These are phyloP conservation scores for Saturnispora kantuleensis DNA, from an alignment of 805 yeast species.

Conservation along the genomic window DNA sequence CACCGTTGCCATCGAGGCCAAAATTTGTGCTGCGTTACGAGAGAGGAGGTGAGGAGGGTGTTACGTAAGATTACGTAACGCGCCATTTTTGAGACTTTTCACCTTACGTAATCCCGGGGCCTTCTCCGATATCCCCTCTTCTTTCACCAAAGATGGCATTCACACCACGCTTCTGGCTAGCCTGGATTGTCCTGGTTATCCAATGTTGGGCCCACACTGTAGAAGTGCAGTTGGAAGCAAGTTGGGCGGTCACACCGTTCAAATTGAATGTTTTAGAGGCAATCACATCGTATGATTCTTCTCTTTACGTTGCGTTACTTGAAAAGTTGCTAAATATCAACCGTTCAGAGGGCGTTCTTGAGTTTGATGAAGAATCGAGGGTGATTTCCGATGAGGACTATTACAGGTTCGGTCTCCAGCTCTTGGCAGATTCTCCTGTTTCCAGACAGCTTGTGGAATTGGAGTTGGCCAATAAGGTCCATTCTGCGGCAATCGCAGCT, in stretches of 20 bases:
- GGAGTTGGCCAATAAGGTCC: slow-evolving; percentile 36
- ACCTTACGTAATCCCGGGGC: too few species aligned
- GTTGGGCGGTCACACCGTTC: slow-evolving; percentile 35
- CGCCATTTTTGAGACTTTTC: too few species aligned
- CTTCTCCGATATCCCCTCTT: not conserved
- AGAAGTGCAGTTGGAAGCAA: slow-evolving; percentile 27
- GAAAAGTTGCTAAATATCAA: slow-evolving; percentile 21
- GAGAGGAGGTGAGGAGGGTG: too few species aligned
- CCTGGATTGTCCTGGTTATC: not conserved
- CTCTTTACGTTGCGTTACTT: slow-evolving; percentile 29
- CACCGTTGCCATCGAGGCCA: too few species aligned
- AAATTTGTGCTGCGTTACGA: too few species aligned
- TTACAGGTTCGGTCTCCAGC: slow-evolving; percentile 16
- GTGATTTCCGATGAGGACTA: slow-evolving; percentile 20
- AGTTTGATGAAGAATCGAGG: slow-evolving; percentile 13
- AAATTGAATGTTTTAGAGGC: slow-evolving; percentile 34
- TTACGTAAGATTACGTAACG: too few species aligned
- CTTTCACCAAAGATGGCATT: not conserved
- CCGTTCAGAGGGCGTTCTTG: slow-evolving; percentile 13
- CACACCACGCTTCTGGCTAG: not conserved
- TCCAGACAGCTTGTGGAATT: slow-evolving; percentile 27
- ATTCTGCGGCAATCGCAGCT: slow-evolving; percentile 55
- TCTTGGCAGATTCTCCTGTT: slow-evolving; percentile 10
- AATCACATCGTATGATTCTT: slow-evolving; percentile 27
- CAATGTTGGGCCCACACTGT: slow-evolving; percentile 12